Percentiles rank a stretch among this genome's conserved stretches.
These are phyloP conservation scores for Ephemerocybe angulata DNA, from an alignment of 768 basidiomycete genomes.

Conservation along the genomic window DNA sequence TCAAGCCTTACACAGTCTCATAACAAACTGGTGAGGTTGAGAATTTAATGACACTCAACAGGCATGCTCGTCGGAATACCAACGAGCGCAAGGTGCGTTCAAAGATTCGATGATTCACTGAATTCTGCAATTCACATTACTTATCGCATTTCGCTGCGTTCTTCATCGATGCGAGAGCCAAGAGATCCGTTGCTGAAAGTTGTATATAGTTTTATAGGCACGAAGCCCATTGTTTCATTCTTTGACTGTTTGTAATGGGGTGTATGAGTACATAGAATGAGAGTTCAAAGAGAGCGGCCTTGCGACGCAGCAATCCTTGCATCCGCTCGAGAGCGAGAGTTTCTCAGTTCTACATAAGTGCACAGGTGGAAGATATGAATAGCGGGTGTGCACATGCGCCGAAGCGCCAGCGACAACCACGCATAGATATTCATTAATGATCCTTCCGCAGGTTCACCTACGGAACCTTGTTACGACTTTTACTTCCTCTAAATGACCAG, in stretches of 20 bases:
- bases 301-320: neutral
- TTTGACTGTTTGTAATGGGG: conserved; percentile 25
- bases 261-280: conserved; percentile 26
- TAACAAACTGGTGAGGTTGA: too few relatives aligned
- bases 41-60: conserved; percentile 67
- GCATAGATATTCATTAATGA: conserved; percentile 48
- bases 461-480: conserved; percentile 82
- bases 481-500: conserved; percentile 85
- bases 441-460: conserved; percentile 81
- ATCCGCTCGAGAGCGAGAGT: conserved; percentile 7
- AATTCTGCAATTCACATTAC: conserved; percentile 82
- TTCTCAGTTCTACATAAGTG: conserved; percentile 27
- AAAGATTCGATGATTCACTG: conserved; percentile 83
- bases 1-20: conserved; percentile 35
- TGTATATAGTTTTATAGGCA: conserved; percentile 31
- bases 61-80: conserved; percentile 71
- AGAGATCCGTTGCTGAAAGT: conserved; percentile 52
- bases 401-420: conserved; percentile 31
- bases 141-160: too few relatives aligned
- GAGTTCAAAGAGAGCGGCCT: conserved; percentile 17
- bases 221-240: conserved; percentile 22
- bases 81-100: conserved; percentile 76
- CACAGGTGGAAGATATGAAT: conserved; percentile 46
- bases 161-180: too few relatives aligned
- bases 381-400: conserved; percentile 35